Percentiles rank a stretch among this genome's conserved stretches.
Conservation (phyloP, 2,329 filamentous ascomycete species). For the Fusarium devonianum region DNA sequence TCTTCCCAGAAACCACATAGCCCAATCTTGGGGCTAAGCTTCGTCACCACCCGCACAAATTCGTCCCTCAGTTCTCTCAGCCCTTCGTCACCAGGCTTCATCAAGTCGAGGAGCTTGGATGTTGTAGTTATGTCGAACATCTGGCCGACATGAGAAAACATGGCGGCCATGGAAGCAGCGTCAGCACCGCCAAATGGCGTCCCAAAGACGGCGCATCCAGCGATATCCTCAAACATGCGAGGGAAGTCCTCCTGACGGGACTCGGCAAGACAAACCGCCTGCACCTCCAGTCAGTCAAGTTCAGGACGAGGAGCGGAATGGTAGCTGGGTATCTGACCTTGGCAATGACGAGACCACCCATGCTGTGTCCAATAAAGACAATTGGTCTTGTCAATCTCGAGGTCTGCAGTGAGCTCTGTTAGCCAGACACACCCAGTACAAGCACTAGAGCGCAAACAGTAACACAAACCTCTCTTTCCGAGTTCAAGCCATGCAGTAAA, state of each 20-base stretch:
- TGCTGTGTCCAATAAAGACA: constrained; percentile 53
- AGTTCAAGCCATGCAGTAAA: constrained; percentile 46
- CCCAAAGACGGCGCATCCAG: constrained; percentile 51
- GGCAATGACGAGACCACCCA: constrained; percentile 54
- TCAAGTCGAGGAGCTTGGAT: constrained; percentile 50
- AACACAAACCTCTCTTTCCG: constrained; percentile 45
- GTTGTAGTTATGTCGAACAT: constrained; percentile 43
- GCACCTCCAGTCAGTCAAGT: not conserved
- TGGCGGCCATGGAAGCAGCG: constrained; percentile 47
- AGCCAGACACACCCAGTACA: not conserved
- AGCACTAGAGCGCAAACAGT: not conserved
- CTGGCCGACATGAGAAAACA: constrained; percentile 48
- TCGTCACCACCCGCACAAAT: constrained; percentile 48
- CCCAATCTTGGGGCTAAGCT: constrained; percentile 47
- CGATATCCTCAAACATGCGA: constrained; percentile 51
- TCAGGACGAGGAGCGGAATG: fast-evolving
- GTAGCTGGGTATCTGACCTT: constrained; percentile 41
- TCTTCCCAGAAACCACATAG: constrained; percentile 52
- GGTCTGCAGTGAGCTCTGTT: not conserved
- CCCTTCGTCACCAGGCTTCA: constrained; percentile 50
- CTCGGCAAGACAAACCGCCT: constrained; percentile 45
- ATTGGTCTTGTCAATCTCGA: constrained; percentile 45
- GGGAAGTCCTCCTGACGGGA: constrained; percentile 47
- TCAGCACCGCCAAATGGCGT: constrained; percentile 51
- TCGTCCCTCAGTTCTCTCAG: constrained; percentile 49